Evolutionary conservation across 2,329 filamentous ascomycete species (phyloP), one percentile per base, ranked within the genome.

Genomic region (Phialophora macrospora): DNA sequence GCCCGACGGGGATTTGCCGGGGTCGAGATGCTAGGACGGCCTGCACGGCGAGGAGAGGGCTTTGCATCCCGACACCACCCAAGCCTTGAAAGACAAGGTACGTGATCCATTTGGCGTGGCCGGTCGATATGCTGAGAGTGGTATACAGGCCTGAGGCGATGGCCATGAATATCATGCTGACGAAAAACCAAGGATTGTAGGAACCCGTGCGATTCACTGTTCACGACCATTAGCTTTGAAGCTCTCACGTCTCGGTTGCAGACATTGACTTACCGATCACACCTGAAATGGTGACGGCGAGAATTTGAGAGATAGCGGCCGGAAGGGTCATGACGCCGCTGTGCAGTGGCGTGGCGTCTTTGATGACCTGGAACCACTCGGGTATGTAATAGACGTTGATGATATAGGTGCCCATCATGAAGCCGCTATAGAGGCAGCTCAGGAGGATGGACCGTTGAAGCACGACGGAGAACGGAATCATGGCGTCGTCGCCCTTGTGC

Each of bases 281-380:
- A 5, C 71, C 71, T 17, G 65, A 44, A 30, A 64, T 12, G 1
- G 63, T 59, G 4, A 69, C 58, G 26, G 58, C 38, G 2, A 72
- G 12, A 8, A 72, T 41, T 44, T 72, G 71, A 38, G 52, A 8
- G 8, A 70, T 17, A 4, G 71, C 68, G 11, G 26, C 56, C 22
- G 71, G 70, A n/a, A 72, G 59, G 9, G 66, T 55, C 49, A 70
- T 64, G 17, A 71, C 68, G 22, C 71, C 70, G 38, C 69, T 71
- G 44, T 64, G 59, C 4, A 64, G 62, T n/a, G 71, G 70, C 4
- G 73, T 74, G 11, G 74, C 74, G 4, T 74, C 75, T 60, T 78
- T 76, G 63, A 81, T 75, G 2, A 77, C 78, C 68, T 83, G 80
- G 68, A 82, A 81, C 74, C 77, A 82, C 41, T 81, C 74, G 0